Evolutionary conservation across 2,329 filamentous ascomycete genomes (phyloP).

Genomic region (Oidium heveae): DNA sequence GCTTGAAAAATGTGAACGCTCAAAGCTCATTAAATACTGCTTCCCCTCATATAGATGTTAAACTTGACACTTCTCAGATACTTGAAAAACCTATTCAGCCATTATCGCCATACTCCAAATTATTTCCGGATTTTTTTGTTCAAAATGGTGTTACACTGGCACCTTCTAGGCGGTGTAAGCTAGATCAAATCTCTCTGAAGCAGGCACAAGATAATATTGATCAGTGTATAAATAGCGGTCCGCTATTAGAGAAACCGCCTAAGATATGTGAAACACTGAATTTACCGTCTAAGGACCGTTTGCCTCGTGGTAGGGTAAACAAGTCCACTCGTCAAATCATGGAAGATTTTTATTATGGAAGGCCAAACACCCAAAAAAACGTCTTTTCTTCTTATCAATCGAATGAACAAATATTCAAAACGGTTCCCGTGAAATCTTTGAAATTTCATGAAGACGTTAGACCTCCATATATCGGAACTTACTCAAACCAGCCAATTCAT

Average conservation of each 20-base stretch:
- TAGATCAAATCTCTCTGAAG: slow-evolving; percentile 30
- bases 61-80: slow-evolving; percentile 1
- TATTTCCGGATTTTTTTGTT: slow-evolving; percentile 62
- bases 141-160: slow-evolving; percentile 52
- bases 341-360: slow-evolving; percentile 8
- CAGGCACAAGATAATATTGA: slow-evolving; percentile 27
- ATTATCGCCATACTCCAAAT: slow-evolving; percentile 31
- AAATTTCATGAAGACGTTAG: slow-evolving; percentile 37
- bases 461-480: slow-evolving; percentile 48
- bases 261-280: slow-evolving; percentile 7
- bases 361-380: slow-evolving; percentile 10
- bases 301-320: slow-evolving; percentile 18
- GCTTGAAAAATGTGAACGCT: slow-evolving; percentile 6
- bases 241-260: background rate
- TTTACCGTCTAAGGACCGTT: slow-evolving; percentile 14
- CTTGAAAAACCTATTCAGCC: slow-evolving; percentile 10
- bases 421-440: slow-evolving; percentile 12
- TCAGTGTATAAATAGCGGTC: slow-evolving; percentile 15
- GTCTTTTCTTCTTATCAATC: slow-evolving; percentile 3
- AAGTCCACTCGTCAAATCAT: slow-evolving; percentile 12
- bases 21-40: slow-evolving; percentile 9
- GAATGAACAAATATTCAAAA: slow-evolving; percentile 4
- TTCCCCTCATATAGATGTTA: background rate
- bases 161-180: slow-evolving; percentile 23
- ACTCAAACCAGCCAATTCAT: slow-evolving; percentile 22